phyloP scores from a whole-genome alignment of 352 stramenopile species.

The Pythium grandisporangium region DNA sequence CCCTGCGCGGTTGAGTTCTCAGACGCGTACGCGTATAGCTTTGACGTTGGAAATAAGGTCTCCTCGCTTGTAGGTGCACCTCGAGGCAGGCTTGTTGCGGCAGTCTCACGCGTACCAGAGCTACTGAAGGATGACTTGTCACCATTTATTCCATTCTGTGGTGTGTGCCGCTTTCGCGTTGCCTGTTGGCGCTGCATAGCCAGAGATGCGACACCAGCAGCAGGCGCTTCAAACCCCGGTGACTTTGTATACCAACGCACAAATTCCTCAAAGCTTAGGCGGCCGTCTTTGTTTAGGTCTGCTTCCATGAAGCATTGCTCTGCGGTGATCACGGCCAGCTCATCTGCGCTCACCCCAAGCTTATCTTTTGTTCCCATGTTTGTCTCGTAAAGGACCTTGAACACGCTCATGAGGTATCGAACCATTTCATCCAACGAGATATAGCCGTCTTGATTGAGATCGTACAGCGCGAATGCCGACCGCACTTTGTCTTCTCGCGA shows the following conservation, averaged over 20 bases:
- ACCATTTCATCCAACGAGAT: conserved; percentile 87
- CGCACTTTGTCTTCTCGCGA: conserved; percentile 78
- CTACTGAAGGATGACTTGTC: neutral
- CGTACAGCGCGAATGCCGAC: conserved; percentile 80
- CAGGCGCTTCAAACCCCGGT: conserved; percentile 28
- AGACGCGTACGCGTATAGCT: conserved; percentile 1
- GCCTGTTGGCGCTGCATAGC: conserved; percentile 6
- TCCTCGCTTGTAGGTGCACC: too few species aligned
- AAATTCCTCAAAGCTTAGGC: conserved; percentile 84
- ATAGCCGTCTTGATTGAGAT: conserved; percentile 79
- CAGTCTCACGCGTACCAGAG: neutral
- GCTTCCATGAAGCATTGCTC: conserved; percentile 83
- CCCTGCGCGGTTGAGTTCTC: neutral
- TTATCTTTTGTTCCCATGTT: conserved; percentile 45
- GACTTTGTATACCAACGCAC: conserved; percentile 74
- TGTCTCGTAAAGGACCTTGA: conserved; percentile 83
- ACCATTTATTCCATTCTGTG: neutral
- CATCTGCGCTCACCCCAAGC: conserved; percentile 52
- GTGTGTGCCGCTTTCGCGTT: neutral
- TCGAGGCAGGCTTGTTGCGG: too few species aligned
- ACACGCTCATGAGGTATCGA: conserved; percentile 77
- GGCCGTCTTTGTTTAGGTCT: conserved; percentile 70
- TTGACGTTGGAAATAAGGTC: conserved; percentile 7
- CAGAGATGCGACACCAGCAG: conserved; percentile 16
- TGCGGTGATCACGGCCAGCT: conserved; percentile 69